Percentiles rank a stretch among this genome's conserved stretches.
Evolutionary conservation across 2,329 filamentous ascomycete species (phyloP).

Genomic region (Atkinsonella hypoxylon): DNA sequence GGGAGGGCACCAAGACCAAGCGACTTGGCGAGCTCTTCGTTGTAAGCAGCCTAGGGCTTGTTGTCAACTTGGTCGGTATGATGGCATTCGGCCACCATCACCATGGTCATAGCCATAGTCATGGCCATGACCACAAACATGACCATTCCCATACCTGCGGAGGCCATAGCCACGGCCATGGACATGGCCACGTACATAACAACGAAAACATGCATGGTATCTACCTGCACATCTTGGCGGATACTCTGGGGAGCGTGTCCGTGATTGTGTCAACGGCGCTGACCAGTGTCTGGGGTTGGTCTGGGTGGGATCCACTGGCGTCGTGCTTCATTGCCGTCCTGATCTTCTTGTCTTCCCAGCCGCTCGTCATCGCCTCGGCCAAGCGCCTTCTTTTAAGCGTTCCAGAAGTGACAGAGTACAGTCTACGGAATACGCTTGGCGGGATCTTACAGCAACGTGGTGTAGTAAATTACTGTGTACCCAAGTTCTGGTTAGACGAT

Average conservation of each 20-base stretch:
- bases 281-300: conserved; percentile 80
- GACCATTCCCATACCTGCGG: conserved; percentile 32
- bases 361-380: conserved; percentile 75
- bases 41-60: conserved; percentile 73
- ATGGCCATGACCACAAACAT: conserved; percentile 25
- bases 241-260: conserved; percentile 86
- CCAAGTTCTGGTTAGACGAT: conserved; percentile 89
- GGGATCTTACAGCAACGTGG: conserved; percentile 73
- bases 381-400: conserved; percentile 74
- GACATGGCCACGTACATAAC: conserved; percentile 42
- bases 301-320: conserved; percentile 87
- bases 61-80: conserved; percentile 88
- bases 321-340: conserved; percentile 88
- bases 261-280: conserved; percentile 86
- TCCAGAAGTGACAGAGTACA: conserved; percentile 77
- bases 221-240: conserved; percentile 87
- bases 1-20: conserved; percentile 73
- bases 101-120: conserved; percentile 26
- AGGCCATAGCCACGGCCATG: conserved; percentile 10
- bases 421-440: conserved; percentile 71
- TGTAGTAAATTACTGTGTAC: conserved; percentile 74
- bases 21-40: conserved; percentile 76
- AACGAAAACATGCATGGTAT: conserved; percentile 99
- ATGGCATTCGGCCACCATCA: conserved; percentile 64
- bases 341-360: conserved; percentile 85